These are phyloP conservation scores for Solanum ossicruentum DNA, from an alignment of 257 asterid species.

Conservation along the genomic window DNA sequence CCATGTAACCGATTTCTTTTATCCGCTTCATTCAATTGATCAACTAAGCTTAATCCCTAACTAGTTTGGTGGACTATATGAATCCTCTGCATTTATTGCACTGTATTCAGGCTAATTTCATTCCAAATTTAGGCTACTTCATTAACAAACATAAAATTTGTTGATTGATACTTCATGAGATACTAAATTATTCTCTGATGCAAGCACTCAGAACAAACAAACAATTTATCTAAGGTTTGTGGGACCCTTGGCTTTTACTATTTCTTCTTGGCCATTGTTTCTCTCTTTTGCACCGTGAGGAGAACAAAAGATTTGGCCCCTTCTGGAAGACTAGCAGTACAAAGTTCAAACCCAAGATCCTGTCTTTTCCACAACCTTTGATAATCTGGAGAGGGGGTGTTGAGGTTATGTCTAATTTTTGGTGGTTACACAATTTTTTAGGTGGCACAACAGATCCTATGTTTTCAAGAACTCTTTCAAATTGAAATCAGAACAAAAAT, in stretches of 20 bases:
- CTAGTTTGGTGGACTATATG: neutral
- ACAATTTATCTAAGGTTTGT: neutral
- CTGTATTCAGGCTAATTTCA: neutral
- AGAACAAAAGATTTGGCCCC: neutral
- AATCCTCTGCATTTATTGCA: neutral
- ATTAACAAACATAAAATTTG: neutral
- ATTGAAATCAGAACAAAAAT: neutral
- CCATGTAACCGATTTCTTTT: neutral
- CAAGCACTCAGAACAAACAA: neutral
- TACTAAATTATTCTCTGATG: neutral
- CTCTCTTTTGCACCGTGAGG: neutral
- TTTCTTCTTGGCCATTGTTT: neutral
- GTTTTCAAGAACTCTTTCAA: neutral
- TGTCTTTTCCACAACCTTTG: neutral
- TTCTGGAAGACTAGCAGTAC: neutral
- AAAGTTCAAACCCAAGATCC: neutral
- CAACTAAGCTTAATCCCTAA: neutral
- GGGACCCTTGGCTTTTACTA: neutral
- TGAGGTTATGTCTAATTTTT: neutral
- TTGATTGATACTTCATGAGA: neutral
- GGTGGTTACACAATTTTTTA: neutral
- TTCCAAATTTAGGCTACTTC: neutral
- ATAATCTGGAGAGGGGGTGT: neutral
- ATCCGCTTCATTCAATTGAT: neutral
- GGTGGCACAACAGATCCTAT: neutral